Conservation (phyloP, 1,139 yeast genomes). For the Candida tetrigidarum region DNA sequence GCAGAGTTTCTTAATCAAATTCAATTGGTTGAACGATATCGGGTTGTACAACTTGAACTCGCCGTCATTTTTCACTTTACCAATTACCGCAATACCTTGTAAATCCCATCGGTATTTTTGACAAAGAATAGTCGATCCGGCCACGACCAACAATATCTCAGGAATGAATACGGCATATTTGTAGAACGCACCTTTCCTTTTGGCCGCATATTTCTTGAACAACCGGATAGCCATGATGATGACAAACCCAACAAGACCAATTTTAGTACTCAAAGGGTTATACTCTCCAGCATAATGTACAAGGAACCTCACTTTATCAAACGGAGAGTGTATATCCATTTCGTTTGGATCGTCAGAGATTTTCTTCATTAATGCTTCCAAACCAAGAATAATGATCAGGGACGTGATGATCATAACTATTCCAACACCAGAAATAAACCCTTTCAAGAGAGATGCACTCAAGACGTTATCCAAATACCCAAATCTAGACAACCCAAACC, state of each 20-base stretch:
- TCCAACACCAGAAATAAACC: conserved; percentile 95
- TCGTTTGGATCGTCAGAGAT: conserved; percentile 37
- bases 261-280: conserved; percentile 54
- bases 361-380: conserved; percentile 43
- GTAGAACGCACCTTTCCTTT: conserved; percentile 16
- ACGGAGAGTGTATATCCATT: conserved; percentile 75
- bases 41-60: conserved; percentile 38
- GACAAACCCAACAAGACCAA: conserved; percentile 54
- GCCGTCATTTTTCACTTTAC: conserved; percentile 52
- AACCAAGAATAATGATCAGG: conserved; percentile 70
- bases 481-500: conserved; percentile 80
- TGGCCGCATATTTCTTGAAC: conserved; percentile 41
- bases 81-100: conserved; percentile 69
- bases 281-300: conserved; percentile 38
- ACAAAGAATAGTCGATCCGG: conserved; percentile 63
- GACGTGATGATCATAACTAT: conserved; percentile 86
- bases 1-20: conserved; percentile 46
- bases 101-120: conserved; percentile 56
- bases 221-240: conserved; percentile 44
- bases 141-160: conserved; percentile 79
- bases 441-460: conserved; percentile 80
- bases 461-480: conserved; percentile 91
- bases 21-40: conserved; percentile 27
- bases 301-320: conserved; percentile 68
- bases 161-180: conserved; percentile 63